Evolutionary conservation across 2,329 filamentous ascomycete species (phyloP), one percentile per base, ranked within the genome.

Genomic region (Ophiocordyceps unilateralis): DNA sequence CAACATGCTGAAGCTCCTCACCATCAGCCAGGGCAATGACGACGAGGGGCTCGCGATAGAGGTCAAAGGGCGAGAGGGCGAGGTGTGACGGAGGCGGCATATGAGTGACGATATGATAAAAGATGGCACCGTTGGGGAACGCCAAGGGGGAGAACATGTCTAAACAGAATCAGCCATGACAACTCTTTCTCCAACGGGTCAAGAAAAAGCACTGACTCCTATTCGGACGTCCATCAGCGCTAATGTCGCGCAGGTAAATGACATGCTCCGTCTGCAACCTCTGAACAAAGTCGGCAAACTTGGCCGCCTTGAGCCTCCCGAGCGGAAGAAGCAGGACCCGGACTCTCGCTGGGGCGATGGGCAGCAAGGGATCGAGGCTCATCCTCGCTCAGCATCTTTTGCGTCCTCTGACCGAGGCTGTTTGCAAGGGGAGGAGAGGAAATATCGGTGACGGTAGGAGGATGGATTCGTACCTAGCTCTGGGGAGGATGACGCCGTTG

Each of bases 111-210:
- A 95, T 73, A 58, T 94, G 83, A 69, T 91, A 95, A 53, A 95
- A 72, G 47, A 96, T 81, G 54, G 80, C 78, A 47, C 89, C 89
- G 51, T 79, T 75, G 11, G 86, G 87, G 60, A 91, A 94, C 14
- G 83, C 84, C 54, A 91, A 67, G 36, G 89, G 89, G 45, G 86
- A 93, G 63, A 96, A 95, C 79, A 91, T 88, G 62, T 86, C 87
- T 94, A 15, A 36, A 4, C 15, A 36, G 9, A 19, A n/a, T 36
- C 32, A 36, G 32, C 32, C 32, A 4, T 6, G n/a, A n/a, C n/a
- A n/a, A n/a, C 6, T 5, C 15, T 15, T 7, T 36, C n/a, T n/a
- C n/a, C n/a, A 12, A 30, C 4, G 28, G n/a, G n/a, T 11, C 14
- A 14, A 30, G 4, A 30, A 30, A 30, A n/a, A 36, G n/a, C 3